A percentile compares a stretch with the other conserved stretches of the same genome.
phyloP scores from a whole-genome alignment of 2,329 filamentous ascomycete genomes.

The Pseudovirgaria hyperparasitica region DNA sequence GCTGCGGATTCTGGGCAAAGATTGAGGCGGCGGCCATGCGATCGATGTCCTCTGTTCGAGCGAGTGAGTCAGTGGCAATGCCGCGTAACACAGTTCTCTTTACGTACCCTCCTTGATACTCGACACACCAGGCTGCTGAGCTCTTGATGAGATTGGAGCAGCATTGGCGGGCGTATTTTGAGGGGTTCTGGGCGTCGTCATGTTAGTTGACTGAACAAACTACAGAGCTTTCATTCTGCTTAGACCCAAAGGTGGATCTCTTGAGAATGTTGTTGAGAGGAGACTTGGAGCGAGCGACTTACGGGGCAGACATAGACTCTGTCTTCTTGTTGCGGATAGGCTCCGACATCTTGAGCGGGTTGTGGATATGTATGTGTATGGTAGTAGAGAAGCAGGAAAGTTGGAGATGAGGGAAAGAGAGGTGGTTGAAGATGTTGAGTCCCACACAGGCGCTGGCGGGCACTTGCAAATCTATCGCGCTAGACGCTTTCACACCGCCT shows the following conservation, averaged over 20 bases:
- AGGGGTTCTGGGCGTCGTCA: conserved; percentile 57
- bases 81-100: conserved; percentile 12
- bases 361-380: too few relatives aligned
- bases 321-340: conserved; percentile 56
- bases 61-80: conserved; percentile 25
- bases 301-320: conserved; percentile 51
- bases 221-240: too few relatives aligned
- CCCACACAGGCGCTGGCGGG: too few relatives aligned
- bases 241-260: background rate
- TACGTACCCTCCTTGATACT: conserved; percentile 97
- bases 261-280: too few relatives aligned
- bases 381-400: conserved; percentile 13
- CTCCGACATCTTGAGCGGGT: conserved; percentile 60
- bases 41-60: conserved; percentile 69
- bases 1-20: conserved; percentile 88
- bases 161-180: conserved; percentile 95
- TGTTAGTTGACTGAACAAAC: conserved; percentile 11
- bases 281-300: conserved; percentile 27
- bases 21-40: conserved; percentile 77
- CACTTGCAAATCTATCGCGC: too few relatives aligned
- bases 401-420: conserved; percentile 8
- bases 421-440: conserved; percentile 4
- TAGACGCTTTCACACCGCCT: too few relatives aligned
- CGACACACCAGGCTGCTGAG: conserved; percentile 83
- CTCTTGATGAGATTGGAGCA: conserved; percentile 94